A percentile compares a stretch with the other conserved stretches of the same genome.
These are phyloP conservation scores for Salix suchowensis DNA, from an alignment of 345 rosid genomes.

Conservation along the genomic window DNA sequence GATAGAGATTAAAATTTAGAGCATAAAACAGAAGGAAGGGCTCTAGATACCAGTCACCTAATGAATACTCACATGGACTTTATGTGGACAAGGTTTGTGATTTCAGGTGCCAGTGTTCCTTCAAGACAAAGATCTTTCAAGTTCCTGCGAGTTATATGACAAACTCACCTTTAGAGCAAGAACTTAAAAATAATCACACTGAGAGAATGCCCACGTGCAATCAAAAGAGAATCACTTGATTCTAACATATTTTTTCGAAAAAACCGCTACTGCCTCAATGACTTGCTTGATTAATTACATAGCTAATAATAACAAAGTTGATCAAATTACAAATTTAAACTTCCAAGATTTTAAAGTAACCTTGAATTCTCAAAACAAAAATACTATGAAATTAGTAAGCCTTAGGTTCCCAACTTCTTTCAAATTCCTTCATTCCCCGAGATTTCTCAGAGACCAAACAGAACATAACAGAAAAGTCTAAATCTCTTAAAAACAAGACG, in stretches of 20 bases:
- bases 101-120: conserved; percentile 72
- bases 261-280: not conserved
- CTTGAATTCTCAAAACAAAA: not conserved
- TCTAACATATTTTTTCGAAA: not conserved
- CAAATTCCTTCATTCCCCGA: not conserved
- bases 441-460: not conserved
- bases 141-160: conserved; percentile 38
- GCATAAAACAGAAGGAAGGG: not conserved
- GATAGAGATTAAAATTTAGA: not conserved
- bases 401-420: not conserved
- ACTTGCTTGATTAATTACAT: not conserved
- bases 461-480: not conserved
- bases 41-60: not conserved
- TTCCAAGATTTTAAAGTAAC: not conserved
- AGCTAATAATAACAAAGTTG: not conserved
- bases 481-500: not conserved
- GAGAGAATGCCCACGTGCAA: not conserved
- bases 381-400: not conserved
- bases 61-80: conserved; percentile 62
- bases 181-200: not conserved
- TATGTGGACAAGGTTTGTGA: conserved; percentile 49
- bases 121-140: conserved; percentile 68
- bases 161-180: not conserved
- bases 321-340: not conserved
- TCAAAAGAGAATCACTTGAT: not conserved